Conservation (phyloP, 441 rosid genomes). For the Mallotus repandus region DNA sequence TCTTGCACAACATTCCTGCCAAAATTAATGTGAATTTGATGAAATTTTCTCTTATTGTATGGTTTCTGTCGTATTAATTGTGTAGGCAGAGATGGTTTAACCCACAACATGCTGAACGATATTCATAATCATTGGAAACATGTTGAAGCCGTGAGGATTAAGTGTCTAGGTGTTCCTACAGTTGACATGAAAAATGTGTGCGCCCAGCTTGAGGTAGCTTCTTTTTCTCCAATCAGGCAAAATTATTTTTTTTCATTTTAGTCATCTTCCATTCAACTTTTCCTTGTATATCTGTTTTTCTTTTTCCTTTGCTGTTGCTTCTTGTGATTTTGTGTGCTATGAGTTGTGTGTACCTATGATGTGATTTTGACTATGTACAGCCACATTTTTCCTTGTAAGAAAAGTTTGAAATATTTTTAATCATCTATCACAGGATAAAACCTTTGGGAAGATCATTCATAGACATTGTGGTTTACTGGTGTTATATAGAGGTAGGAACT, state of each 20-base stretch:
- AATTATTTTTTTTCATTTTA: not conserved
- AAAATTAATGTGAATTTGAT: not conserved
- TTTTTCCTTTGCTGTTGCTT: not conserved
- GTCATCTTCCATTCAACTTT: too few relatives aligned
- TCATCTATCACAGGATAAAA: constrained; percentile 61
- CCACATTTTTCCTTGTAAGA: constrained; percentile 4
- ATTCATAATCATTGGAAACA: constrained; percentile 81
- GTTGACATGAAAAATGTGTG: constrained; percentile 87
- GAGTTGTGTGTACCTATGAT: constrained; percentile 1
- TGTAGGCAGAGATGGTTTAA: constrained; percentile 91
- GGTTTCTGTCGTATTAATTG: constrained; percentile 10
- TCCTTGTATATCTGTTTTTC: not conserved
- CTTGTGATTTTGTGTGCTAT: not conserved
- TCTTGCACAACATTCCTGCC: not conserved
- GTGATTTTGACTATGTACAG: not conserved
- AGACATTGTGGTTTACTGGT: constrained; percentile 74
- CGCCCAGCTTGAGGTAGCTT: constrained; percentile 76
- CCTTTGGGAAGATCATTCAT: constrained; percentile 70
- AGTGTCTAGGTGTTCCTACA: constrained; percentile 86
- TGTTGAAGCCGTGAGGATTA: constrained; percentile 76
- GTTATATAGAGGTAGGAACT: constrained; percentile 84
- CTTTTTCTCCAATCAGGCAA: constrained; percentile 5
- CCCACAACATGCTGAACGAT: constrained; percentile 92
- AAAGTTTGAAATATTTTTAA: not conserved
- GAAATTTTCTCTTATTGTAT: not conserved